Base-by-base conservation (phyloP, 768 basidiomycete species). In the Auricularia sp. region DNA sequence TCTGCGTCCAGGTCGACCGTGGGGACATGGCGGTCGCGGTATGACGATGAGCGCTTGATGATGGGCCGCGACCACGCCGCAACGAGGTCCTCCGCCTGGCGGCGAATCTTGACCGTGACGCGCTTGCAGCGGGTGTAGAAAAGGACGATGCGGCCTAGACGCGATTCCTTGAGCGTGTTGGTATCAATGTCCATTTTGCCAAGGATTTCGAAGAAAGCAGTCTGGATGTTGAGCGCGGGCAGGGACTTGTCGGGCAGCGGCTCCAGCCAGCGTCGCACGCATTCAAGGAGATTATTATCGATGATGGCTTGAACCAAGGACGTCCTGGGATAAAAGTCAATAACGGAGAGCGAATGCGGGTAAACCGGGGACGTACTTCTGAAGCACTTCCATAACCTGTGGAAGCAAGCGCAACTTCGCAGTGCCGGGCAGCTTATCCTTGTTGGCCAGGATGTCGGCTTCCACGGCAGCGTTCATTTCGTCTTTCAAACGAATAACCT, bases 61-160 rank as follows among this genome's bases (percentile, higher is more conserved):
- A 96, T 94, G 0, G 93, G 93, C 5, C 93, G 83, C 36, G 90
- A 91, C 93, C 93, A 96, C 5, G 78, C 75, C 12, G 85, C 88
- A 47, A 98, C 86, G 65, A 99, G 88, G 61, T 88, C 85, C 66
- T 87, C 83, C 10, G 96, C 95, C 53, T 85, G 84, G 62, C 91
- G 86, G n/a, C 79, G 76, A 64, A 99, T 87, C 62, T 88, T 86
- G 0, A 89, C 82, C 3, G 88, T 87, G 59, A 93, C 93, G 56
- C 93, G 88, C 73, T 89, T 92, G 80, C 89, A 91, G 72, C 94
- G 94, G 29, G 94, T 96, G 80, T 99, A 99, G 77, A 98, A 98
- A 35, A 96, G 78, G 44, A 98, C 80, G 69, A 98, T 83, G 65
- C 88, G 87, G 16, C 97, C 97, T 3, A 99, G 81, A 0, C 87